A percentile compares a stretch with the other conserved stretches of the same genome.
Evolutionary conservation across 306 rosid genomes (phyloP).

Genomic region (Bauhinia variegata): DNA sequence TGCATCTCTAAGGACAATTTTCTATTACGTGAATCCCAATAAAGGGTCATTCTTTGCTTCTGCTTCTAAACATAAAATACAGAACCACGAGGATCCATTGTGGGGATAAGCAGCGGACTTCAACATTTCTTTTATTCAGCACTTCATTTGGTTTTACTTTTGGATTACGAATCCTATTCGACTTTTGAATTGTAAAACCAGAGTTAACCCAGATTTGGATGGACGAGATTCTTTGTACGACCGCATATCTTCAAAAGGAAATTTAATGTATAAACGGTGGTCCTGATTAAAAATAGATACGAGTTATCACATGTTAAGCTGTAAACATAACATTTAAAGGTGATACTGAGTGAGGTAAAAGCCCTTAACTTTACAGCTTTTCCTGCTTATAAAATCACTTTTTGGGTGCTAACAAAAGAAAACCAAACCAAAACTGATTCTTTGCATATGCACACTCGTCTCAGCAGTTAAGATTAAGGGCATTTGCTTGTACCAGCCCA

Average conservation of each 20-base stretch:
- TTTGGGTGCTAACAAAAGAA: not conserved
- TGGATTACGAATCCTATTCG: not conserved
- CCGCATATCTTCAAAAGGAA: no score
- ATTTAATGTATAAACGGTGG: no score
- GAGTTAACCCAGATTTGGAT: not conserved
- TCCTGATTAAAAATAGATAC: no score
- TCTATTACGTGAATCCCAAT: conserved; percentile 38
- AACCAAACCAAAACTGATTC: no score
- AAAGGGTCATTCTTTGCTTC: conserved; percentile 37
- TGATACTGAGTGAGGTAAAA: no score
- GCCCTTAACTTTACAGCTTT: no score
- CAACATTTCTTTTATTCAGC: not conserved
- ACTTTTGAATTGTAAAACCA: not conserved
- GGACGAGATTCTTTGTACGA: no score
- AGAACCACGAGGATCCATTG: conserved; percentile 33
- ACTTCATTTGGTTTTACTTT: conserved; percentile 27
- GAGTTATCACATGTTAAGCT: no score
- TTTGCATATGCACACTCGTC: no score
- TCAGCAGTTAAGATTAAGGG: no score
- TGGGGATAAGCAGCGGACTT: conserved; percentile 32
- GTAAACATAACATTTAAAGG: no score
- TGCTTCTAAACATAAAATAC: conserved; percentile 14
- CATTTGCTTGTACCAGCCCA: not conserved
- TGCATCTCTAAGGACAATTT: conserved; percentile 30
- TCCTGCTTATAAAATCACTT: not conserved